Evolutionary conservation across 768 basidiomycete species (phyloP), one percentile per base, ranked within the genome.

Genomic region (Rhizopogon rudus): DNA sequence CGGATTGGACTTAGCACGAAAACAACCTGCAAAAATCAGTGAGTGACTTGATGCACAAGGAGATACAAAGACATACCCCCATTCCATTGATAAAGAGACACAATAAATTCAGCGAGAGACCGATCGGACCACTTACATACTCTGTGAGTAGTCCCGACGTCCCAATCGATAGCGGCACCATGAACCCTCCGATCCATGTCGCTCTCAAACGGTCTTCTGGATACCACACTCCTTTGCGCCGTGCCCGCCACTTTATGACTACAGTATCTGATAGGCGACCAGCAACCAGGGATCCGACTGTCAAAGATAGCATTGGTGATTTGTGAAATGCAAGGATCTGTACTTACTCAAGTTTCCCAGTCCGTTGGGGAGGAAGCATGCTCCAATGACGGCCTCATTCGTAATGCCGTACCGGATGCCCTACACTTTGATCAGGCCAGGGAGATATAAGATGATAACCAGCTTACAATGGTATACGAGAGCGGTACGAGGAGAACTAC

Each of bases 131-230:
- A 8, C 67, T 66, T 3, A 85, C 72, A 62, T 73, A 82, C 42
- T 70, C 64, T 9, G 74, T 79, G 10, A 77, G 60, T 0, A 83
- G 51, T 0, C 83, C 84, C 2, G 72, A 75, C 1, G 67, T 53
- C 0, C 82, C 60, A 1, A 81, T 65, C 1, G 81, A 77, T 1
- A 81, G 40, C 0, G 84, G 86, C 3, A 78, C 72, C 44, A 84
- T 68, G 40, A 78, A 61, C 7, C 75, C 73, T 22, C 78, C 77
- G 12, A 71, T 61, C 8, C 81, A 55, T 1, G 79, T 69, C 3
- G 74, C 81, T 1, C 80, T 73, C 14, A 86, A 69, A 9, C 85
- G 77, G 59, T 85, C 84, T 63, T 87, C 84, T 1, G 83, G 84
- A 51, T 79, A 78, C 82, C 81, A 84, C 3, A 67, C 61, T 3